Base-by-base conservation (phyloP, 441 rosid species). In the Lepidium campestre region DNA sequence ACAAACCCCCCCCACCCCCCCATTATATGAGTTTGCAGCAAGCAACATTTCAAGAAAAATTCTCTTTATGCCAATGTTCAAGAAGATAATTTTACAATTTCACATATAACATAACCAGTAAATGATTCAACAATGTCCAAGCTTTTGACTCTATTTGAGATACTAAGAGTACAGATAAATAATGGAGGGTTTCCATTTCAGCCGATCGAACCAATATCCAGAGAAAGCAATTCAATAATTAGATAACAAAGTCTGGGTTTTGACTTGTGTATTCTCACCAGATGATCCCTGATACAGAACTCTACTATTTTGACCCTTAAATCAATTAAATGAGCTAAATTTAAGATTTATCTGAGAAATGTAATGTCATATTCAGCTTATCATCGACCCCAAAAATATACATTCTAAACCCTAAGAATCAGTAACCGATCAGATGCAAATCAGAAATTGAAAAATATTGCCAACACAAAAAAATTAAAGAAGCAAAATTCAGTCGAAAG, bases 71-170 rank as follows among this genome's bases (percentile, higher is more conserved):
- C 14, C 20, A 61, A 11, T 49, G 57, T 6, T 46, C 14, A 59
- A 25, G 14, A 14, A 59, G 37, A 41, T 27, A 29, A 27, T 10
- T 10, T 5, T 14, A 40, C 23, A 40, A 17, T 7, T 42, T 8
- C 45, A 40, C 19, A 29, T 6, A 29, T 29, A 6, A 13, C n/a
- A 12, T 53, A 22, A 19, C 46, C 34, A 41, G 37, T 40, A 58
- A 41, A 60, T 31, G 31, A 60, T 60, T 19, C 66, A 32, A 45
- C 20, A 47, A 15, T 62, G 45, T 29, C 12, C 57, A 62, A 62
- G 25, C 35, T 36, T 22, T 20, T 34, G 44, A 47, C 32, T 32
- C 34, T 32, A 14, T 40, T 14, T 29, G 6, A 17, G 42, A 29
- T 34, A 42, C 27, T 42, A 6, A 42, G 44, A 27, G 1, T 25